Evolutionary conservation across 2,329 filamentous ascomycete genomes (phyloP).

Genomic region (Rutstroemia sp.): DNA sequence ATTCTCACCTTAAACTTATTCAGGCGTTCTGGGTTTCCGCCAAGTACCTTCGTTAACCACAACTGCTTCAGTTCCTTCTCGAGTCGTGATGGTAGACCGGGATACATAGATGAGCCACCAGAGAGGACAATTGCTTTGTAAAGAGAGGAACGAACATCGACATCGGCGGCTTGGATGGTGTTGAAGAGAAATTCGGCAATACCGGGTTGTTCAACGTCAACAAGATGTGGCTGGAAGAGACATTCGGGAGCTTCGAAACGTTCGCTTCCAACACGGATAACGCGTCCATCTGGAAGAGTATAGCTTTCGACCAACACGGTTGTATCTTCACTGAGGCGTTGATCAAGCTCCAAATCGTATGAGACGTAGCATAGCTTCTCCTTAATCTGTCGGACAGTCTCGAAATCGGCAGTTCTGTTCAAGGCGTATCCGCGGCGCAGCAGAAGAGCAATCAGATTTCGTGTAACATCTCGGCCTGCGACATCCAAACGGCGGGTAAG

Average conservation of each 20-base stretch:
- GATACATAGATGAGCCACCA: constrained; percentile 98
- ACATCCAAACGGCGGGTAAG: constrained; percentile 91
- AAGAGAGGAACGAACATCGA: constrained; percentile 86
- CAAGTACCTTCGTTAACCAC: constrained; percentile 87
- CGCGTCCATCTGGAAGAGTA: constrained; percentile 90
- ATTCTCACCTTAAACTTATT: constrained; percentile 99
- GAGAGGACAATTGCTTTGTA: constrained; percentile 98
- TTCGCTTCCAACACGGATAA: constrained; percentile 93
- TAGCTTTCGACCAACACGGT: constrained; percentile 97
- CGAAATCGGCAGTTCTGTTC: constrained; percentile 97
- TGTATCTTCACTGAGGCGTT: constrained; percentile 92
- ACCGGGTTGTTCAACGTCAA: constrained; percentile 94
- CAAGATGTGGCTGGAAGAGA: constrained; percentile 95
- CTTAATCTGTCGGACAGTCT: constrained; percentile 98
- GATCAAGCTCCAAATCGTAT: constrained; percentile 94
- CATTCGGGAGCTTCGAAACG: constrained; percentile 97
- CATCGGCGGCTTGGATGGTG: constrained; percentile 92
- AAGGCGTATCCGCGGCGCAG: constrained; percentile 91
- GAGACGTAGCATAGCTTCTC: constrained; percentile 99
- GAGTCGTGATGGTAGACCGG: constrained; percentile 83
- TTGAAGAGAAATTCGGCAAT: constrained; percentile 98
- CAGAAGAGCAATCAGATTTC: constrained; percentile 92
- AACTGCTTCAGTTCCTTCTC: constrained; percentile 99
- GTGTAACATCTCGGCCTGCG: constrained; percentile 93
- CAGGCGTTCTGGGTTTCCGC: constrained; percentile 85